Base-by-base conservation (phyloP, 768 basidiomycete species). In the Coprinopsis sp. region DNA sequence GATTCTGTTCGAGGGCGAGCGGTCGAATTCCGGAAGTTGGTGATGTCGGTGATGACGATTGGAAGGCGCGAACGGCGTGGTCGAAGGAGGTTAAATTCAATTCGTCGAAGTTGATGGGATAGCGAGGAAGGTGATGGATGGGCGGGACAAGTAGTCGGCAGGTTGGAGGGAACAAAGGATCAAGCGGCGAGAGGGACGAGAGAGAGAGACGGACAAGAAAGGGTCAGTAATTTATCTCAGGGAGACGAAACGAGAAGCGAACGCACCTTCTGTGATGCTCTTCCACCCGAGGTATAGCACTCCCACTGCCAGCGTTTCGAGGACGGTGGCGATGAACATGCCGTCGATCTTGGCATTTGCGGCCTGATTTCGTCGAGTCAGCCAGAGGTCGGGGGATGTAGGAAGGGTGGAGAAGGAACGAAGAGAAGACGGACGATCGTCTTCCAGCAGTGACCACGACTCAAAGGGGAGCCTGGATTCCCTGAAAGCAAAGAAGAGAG, bases 181-280 rank as follows among this genome's bases (percentile, higher is more conserved):
- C 6, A 11, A 18, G 30, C 33, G 21, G 41, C 28, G 30, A 37
- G 4, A 39, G 4, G 23, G 44, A 36, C 16, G 33, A 25, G 37
- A 29, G 37, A 33, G 13, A 18, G 6, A 16, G 16, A 36, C 2
- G 12, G 13, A 53, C 33, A 49, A 40, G 27, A 7, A 39, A 7
- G 25, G 33, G n/a, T 5, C 18, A 37, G n/a, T 24, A 43, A 25
- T 24, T 4, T 22, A 37, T 29, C 11, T 14, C 8, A 28, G 18
- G 13, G 8, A 44, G 30, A 29, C 31, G 34, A 33, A 11, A 24
- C n/a, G 13, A 37, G n/a, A 38, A 28, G 27, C 16, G 14, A 33
- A 68, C 77, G 40, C 48, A 83, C 89, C 88, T 80, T 94, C 91
- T 14, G 91, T 93, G 47, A 93, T 90, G 61, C 83, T 83, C 64